Evolutionary conservation across 352 stramenopile genomes (phyloP).

Genomic region (Phytophthora uliginosa): DNA sequence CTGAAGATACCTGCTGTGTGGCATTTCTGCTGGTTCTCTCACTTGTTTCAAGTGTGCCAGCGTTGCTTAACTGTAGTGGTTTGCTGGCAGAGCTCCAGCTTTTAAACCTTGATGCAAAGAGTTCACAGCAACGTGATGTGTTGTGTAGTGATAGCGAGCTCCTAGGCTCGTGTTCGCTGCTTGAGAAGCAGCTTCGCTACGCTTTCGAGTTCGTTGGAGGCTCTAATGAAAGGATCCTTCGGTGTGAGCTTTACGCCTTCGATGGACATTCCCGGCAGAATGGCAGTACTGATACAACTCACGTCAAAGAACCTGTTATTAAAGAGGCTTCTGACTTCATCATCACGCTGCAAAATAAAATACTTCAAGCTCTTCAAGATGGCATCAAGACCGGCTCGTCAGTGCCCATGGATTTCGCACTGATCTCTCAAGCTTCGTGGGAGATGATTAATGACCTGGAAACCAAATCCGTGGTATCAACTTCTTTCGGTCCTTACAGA

Average conservation of each 20-base stretch:
- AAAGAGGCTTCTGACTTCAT: conserved; percentile 19
- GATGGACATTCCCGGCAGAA: conserved; percentile 12
- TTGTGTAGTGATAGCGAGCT: conserved; percentile 9
- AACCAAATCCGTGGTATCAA: neutral
- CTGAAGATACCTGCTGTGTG: conserved; percentile 58
- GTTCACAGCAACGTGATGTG: neutral
- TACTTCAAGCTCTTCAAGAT: conserved; percentile 47
- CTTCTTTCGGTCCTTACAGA: conserved; percentile 2
- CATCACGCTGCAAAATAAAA: conserved; percentile 43
- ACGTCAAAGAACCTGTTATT: neutral
- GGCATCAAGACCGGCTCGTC: conserved; percentile 23
- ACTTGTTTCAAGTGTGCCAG: conserved; percentile 46
- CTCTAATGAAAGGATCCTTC: conserved; percentile 38
- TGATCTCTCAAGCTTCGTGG: conserved; percentile 69
- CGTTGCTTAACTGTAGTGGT: conserved; percentile 39
- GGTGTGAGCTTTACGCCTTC: conserved; percentile 39
- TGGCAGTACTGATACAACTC: neutral
- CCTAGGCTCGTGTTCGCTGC: conserved; percentile 39
- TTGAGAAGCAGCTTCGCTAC: conserved; percentile 48
- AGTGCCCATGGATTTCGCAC: conserved; percentile 49
- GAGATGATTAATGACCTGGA: conserved; percentile 65
- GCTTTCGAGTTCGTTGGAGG: conserved; percentile 44
- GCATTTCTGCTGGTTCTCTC: conserved; percentile 45
- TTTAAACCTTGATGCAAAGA: conserved; percentile 25
- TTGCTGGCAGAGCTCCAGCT: conserved; percentile 34